Evolutionary conservation across 495 filamentous ascomycete genomes (phyloP), one percentile per base, ranked within the genome.

Genomic region (Neurospora cerealis): DNA sequence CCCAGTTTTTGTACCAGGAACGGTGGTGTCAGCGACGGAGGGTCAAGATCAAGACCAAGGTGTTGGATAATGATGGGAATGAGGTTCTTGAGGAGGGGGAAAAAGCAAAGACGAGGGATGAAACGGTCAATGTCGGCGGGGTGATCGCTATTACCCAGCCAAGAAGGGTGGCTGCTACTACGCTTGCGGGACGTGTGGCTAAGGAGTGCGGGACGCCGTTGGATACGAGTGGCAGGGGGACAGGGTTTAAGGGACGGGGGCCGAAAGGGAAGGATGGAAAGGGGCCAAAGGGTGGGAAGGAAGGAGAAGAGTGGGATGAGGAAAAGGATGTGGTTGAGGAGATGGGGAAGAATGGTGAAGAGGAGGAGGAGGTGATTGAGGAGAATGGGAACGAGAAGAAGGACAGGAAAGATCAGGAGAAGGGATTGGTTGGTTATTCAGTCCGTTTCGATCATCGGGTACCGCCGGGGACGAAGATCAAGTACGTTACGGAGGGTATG

Each of bases 401-500:
- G 7, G 54, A 69, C 54, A 76, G 74, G 19, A 71, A 71, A 32
- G 73, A 54, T 1, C 28, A 84, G n/a, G 86, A 88, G 4, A 87
- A 88, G 37, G 94, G 92, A 13, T 85, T 88, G 75, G 96, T 99
- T 19, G 96, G 96, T 24, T 99, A 98, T 77, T 92, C 92, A 11
- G 95, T 99, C 34, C 90, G 96, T 54, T 98, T 98, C 80, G 96
- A 99, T 77, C 93, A 92, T 28, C 89, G 88, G 1, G 87, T 90
- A 13, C 93, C 93, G 10, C 87, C 85, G 66, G 87, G 85, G 8
- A 93, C 93, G 2, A 87, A 86, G 73, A 91, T 99, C 80, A 98
- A 98, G 79, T 99, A 92, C 77, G 83, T 99, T 75, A 99, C 96
- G 0, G 96, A 99, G 81, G 96, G 96, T 71, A 98, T 97, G 92